phyloP scores from a whole-genome alignment of 805 yeast species.

The Candida orba region DNA sequence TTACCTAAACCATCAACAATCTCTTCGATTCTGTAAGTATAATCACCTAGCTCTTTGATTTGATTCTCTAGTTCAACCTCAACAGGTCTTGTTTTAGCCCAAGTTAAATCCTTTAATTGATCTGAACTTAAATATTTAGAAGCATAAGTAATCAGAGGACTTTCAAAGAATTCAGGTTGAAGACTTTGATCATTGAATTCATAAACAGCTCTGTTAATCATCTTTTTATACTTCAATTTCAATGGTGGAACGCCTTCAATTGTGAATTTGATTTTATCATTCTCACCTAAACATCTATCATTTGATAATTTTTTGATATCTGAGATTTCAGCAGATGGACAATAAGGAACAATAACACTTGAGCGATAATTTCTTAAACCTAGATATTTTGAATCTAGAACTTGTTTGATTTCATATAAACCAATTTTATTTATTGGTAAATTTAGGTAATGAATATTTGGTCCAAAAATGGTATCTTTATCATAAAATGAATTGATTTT shows the following conservation, averaged over 20 bases:
- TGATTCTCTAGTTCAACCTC: slow-evolving; percentile 37
- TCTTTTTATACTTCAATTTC: slow-evolving; percentile 47
- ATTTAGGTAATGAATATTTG: slow-evolving; percentile 48
- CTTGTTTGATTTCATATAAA: slow-evolving; percentile 60
- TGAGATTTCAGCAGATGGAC: slow-evolving; percentile 65
- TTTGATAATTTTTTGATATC: slow-evolving; percentile 25
- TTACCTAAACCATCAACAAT: slow-evolving; percentile 67
- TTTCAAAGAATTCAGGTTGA: slow-evolving; percentile 44
- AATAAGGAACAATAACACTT: slow-evolving; percentile 58
- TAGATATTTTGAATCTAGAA: slow-evolving; percentile 58
- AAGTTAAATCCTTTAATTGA: slow-evolving; percentile 33
- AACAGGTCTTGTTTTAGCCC: slow-evolving; percentile 37
- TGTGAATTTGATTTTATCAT: slow-evolving; percentile 44
- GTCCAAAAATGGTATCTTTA: slow-evolving; percentile 20
- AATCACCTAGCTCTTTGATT: slow-evolving; percentile 40
- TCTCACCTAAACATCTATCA: slow-evolving; percentile 59
- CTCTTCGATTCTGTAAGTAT: slow-evolving; percentile 48
- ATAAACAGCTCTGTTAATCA: slow-evolving; percentile 30
- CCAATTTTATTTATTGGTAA: slow-evolving; percentile 69
- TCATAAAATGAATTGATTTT: slow-evolving; percentile 18
- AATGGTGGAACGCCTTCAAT: slow-evolving; percentile 78
- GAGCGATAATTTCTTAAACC: slow-evolving; percentile 54
- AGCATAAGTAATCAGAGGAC: slow-evolving; percentile 38
- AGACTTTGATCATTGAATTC: slow-evolving; percentile 34
- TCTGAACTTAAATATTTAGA: slow-evolving; percentile 22